A percentile compares a stretch with the other conserved stretches of the same genome.
Conservation (phyloP, 306 rosid species). For the Mimosa pudica region DNA sequence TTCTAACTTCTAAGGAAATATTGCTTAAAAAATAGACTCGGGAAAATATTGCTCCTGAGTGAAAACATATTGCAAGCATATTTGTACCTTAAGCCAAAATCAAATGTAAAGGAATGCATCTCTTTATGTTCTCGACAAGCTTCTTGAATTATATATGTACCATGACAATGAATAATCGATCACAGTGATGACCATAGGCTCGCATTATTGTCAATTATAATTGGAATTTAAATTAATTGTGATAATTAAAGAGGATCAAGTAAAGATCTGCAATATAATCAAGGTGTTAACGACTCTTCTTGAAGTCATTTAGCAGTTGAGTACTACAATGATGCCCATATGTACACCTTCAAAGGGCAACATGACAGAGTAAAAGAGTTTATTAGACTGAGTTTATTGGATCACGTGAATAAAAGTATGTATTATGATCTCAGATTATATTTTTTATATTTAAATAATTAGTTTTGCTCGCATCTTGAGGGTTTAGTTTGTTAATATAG, state of each 20-base stretch:
- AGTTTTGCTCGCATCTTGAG: conserved; percentile 1
- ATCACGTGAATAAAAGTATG: conserved; percentile 1
- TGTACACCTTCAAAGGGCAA: conserved; percentile 9
- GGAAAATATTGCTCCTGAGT: too few relatives aligned
- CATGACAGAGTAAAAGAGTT: neutral
- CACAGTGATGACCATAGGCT: neutral
- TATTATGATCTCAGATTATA: neutral
- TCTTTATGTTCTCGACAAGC: neutral
- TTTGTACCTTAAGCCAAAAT: too few relatives aligned
- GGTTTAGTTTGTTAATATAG: neutral
- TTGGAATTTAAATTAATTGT: neutral
- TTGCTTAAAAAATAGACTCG: too few relatives aligned
- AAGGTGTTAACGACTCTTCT: neutral
- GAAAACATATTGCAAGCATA: too few relatives aligned
- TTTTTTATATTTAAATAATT: neutral
- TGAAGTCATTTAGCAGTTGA: neutral
- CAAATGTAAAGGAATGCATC: neutral
- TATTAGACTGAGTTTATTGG: neutral
- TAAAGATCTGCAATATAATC: neutral
- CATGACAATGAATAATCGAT: neutral
- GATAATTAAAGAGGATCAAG: neutral
- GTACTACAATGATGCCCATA: neutral
- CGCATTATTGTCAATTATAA: neutral
- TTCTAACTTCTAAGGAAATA: too few relatives aligned
- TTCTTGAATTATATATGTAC: neutral